These are phyloP conservation scores for Sarcocystis neurona DNA, from an alignment of 169 alveolate genomes.

Conservation along the genomic window DNA sequence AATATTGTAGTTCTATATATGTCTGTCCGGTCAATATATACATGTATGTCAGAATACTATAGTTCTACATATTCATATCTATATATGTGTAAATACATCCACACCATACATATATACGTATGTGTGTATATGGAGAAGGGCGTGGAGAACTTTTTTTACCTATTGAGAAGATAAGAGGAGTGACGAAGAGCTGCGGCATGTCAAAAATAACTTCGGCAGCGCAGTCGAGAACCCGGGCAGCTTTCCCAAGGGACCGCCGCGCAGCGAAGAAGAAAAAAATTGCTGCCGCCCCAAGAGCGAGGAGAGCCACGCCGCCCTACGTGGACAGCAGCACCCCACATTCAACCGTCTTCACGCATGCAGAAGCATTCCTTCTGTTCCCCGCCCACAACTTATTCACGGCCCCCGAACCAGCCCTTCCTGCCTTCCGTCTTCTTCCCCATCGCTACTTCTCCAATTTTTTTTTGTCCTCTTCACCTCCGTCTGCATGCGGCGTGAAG, in stretches of 20 bases:
- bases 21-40: not conserved
- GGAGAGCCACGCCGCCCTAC: conserved; percentile 49
- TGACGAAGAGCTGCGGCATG: conserved; percentile 50
- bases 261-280: conserved; percentile 41
- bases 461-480: no score
- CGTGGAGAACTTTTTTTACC: conserved; percentile 29
- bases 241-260: conserved; percentile 38
- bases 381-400: no score
- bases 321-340: no score
- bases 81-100: not conserved
- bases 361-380: no score
- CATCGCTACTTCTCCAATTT: no score
- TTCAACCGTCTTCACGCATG: no score
- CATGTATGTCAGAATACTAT: not conserved
- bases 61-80: not conserved
- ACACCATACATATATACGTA: not conserved
- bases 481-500: no score
- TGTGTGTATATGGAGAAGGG: no score
- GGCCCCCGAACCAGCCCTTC: no score
- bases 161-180: conserved; percentile 51
- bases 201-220: conserved; percentile 54
- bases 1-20: not conserved
- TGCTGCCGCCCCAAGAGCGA: conserved; percentile 31
- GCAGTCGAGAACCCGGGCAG: conserved; percentile 60
- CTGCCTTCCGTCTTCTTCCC: no score